These are phyloP conservation scores for Symbiotaphrina buchneri DNA, from an alignment of 495 filamentous ascomycete genomes.

Conservation along the genomic window DNA sequence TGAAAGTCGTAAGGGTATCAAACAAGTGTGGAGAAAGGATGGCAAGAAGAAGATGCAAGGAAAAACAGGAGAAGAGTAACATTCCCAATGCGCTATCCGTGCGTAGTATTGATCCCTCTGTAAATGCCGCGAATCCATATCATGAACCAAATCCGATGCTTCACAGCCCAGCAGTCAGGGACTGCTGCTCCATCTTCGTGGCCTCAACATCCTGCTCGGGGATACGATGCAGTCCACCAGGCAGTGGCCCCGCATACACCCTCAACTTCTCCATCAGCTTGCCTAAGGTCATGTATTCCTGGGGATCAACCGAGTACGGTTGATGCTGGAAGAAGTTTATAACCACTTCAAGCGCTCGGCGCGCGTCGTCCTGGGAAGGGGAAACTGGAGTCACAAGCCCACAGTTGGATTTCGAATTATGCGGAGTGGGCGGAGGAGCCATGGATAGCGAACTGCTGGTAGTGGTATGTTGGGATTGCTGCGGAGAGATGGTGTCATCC, in stretches of 20 bases:
- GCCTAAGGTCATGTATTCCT: constrained; percentile 64
- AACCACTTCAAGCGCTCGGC: constrained; percentile 63
- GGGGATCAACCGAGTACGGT: constrained; percentile 44
- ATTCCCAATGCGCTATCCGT: not conserved
- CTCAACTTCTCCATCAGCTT: constrained; percentile 80
- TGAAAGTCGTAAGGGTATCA: constrained; percentile 4
- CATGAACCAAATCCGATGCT: not conserved
- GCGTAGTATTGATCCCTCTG: no score
- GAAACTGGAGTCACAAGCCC: constrained; percentile 14
- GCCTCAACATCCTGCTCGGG: constrained; percentile 33
- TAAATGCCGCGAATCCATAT: not conserved
- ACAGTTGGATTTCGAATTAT: not conserved
- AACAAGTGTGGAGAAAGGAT: constrained; percentile 1
- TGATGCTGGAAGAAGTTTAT: constrained; percentile 67
- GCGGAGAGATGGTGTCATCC: not conserved
- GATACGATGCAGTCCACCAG: constrained; percentile 48
- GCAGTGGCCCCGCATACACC: constrained; percentile 30
- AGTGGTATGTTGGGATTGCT: no score
- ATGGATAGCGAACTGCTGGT: constrained; percentile 1
- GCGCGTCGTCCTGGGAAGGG: constrained; percentile 78
- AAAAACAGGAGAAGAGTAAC: constrained; percentile 5
- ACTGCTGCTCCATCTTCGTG: constrained; percentile 27
- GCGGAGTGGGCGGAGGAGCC: constrained; percentile 2
- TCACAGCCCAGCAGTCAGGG: constrained; percentile 11
- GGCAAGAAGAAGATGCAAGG: constrained; percentile 7